Percentiles rank a stretch among this genome's conserved stretches.
These are phyloP conservation scores for Backusella mclennaniae DNA, from an alignment of 192 early-diverging fungal genomes.

Conservation along the genomic window DNA sequence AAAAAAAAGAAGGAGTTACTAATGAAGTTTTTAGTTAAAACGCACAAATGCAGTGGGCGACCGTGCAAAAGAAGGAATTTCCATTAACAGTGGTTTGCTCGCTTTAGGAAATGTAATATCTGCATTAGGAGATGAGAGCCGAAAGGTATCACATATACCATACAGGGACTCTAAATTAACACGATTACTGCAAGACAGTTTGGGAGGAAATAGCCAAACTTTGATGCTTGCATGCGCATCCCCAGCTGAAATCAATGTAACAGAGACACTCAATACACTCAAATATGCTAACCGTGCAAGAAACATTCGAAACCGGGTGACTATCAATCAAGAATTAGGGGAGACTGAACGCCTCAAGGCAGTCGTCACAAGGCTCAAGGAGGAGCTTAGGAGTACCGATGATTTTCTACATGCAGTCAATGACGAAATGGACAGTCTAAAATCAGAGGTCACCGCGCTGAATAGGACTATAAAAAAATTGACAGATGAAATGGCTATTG, in stretches of 20 bases:
- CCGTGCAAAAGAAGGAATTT: slow-evolving; percentile 93
- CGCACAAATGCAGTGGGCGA: slow-evolving; percentile 90
- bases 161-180: slow-evolving; percentile 98
- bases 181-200: slow-evolving; percentile 90
- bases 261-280: slow-evolving; percentile 92
- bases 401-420: slow-evolving; percentile 23
- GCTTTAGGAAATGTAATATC: slow-evolving; percentile 97
- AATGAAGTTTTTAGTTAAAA: slow-evolving; percentile 58
- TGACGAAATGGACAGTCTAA: slow-evolving; percentile 28
- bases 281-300: slow-evolving; percentile 94
- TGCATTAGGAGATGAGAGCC: slow-evolving; percentile 81
- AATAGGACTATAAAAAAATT: not conserved
- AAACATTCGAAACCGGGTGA: slow-evolving; percentile 68
- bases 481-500: not conserved
- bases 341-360: slow-evolving; percentile 11
- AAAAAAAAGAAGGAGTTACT: not conserved
- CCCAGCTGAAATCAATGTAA: slow-evolving; percentile 77
- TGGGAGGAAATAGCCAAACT: slow-evolving; percentile 92
- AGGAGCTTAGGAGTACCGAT: slow-evolving; percentile 14
- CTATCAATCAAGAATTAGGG: slow-evolving; percentile 42
- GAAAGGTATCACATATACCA: slow-evolving; percentile 74
- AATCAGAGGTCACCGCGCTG: not conserved
- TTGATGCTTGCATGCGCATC: slow-evolving; percentile 94
- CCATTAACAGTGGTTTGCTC: slow-evolving; percentile 92
- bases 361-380: slow-evolving; percentile 13